Conservation (phyloP, 2,329 filamentous ascomycete genomes). For the Talaromyces sp. region DNA sequence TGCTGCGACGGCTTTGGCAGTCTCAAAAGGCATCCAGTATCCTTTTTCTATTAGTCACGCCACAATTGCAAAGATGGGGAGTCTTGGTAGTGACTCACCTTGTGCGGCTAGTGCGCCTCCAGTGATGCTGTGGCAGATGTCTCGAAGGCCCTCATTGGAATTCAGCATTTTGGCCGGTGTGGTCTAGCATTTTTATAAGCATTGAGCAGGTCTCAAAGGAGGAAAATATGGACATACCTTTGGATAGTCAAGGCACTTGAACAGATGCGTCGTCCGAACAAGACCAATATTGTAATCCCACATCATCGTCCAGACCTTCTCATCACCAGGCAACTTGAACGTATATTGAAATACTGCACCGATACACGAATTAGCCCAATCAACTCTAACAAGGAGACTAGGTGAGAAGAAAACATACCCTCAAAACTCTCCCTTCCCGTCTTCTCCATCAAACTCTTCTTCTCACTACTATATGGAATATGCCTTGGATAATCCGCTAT, state of each 20-base stretch:
- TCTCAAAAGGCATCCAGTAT: conserved; percentile 93
- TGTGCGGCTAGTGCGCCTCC: conserved; percentile 87
- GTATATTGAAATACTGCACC: conserved; percentile 60
- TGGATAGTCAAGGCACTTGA: conserved; percentile 81
- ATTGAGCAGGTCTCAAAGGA: neutral
- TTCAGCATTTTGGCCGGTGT: conserved; percentile 79
- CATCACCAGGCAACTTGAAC: conserved; percentile 67
- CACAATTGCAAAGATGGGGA: neutral
- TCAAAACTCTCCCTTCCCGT: conserved; percentile 86
- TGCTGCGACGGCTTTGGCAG: conserved; percentile 79
- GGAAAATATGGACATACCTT: conserved; percentile 59
- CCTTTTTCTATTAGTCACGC: conserved; percentile 50
- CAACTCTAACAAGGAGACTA: no score
- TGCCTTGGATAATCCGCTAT: conserved; percentile 64
- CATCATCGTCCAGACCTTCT: conserved; percentile 71
- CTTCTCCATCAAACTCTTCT: conserved; percentile 82
- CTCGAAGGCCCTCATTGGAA: conserved; percentile 73
- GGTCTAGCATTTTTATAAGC: conserved; percentile 56
- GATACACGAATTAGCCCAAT: no score
- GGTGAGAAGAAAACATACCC: conserved; percentile 53
- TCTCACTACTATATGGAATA: conserved; percentile 92
- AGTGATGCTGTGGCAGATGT: conserved; percentile 93
- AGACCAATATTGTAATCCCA: conserved; percentile 97
- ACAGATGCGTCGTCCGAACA: conserved; percentile 89
- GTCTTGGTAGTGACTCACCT: conserved; percentile 52